Evolutionary conservation across 2,329 filamentous ascomycete species (phyloP), one percentile per base, ranked within the genome.

Genomic region (Alternaria triticina): DNA sequence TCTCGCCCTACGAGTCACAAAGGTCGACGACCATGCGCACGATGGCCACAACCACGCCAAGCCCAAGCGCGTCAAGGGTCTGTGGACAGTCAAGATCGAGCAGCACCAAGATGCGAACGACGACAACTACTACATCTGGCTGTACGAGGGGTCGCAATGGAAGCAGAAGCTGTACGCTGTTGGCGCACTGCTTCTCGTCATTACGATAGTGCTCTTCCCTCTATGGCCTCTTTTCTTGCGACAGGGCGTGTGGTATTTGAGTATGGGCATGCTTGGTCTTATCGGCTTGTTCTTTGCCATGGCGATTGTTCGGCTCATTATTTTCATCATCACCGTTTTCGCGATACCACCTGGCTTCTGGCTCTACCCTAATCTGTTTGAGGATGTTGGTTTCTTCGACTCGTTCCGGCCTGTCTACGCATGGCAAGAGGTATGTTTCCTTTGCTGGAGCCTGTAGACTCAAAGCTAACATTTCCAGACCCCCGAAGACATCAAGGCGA

Each of bases 311-410:
- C 90, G 96, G 64, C 87, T 98, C 60, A 97, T 99, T 65, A 85
- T 99, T 27, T 99, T 99, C 84, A 91, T 93, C 78, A 82, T 97
- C 78, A 98, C 96, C 22, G 94, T 97, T 82, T 97, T 98, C 77
- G 86, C 87, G 15, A 86, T 89, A 1, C 84, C 94, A 4, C 96
- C 96, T 3, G 96, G 96, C 74, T 86, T 99, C n/a, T 99, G 96
- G 96, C 86, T 99, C 47, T 99, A 95, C 83, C 96, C 96, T 52
- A 99, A 99, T 78, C 84, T 99, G 20, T 99, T 97, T 84, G 96
- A 99, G 80, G 96, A 99, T 78, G 96, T 99, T 27, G 97, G 95
- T 8, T 98, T 99, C 83, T 91, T 99, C 81, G 96, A 99, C 79
- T 96, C 92, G 75, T 99, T 99, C 87, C 91, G 91, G 77, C 96